Evolutionary conservation across 352 stramenopile genomes (phyloP).

Genomic region (Phytopythium cucurbitacearum): DNA sequence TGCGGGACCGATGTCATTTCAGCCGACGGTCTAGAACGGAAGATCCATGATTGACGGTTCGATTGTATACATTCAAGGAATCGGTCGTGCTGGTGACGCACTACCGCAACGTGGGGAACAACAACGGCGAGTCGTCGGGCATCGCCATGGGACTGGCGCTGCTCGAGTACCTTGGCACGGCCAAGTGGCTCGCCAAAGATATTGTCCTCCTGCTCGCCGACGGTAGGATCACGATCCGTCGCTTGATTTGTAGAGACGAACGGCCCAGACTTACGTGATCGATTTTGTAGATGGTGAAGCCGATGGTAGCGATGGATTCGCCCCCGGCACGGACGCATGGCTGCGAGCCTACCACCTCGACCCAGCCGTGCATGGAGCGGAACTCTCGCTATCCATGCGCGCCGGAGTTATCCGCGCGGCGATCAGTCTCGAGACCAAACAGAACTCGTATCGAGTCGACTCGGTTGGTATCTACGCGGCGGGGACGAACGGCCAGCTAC

Average conservation of each 20-base stretch:
- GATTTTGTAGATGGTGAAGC: conserved; percentile 41
- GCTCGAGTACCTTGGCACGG: conserved; percentile 49
- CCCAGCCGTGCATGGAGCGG: conserved; percentile 16
- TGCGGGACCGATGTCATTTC: conserved; percentile 1
- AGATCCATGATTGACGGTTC: neutral
- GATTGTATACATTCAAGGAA: conserved; percentile 16
- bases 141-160: conserved; percentile 55
- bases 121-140: conserved; percentile 42
- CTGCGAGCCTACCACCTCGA: conserved; percentile 68
- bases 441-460: conserved; percentile 15
- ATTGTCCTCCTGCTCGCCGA: conserved; percentile 76
- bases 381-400: conserved; percentile 47
- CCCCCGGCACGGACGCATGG: conserved; percentile 66
- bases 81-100: conserved; percentile 69
- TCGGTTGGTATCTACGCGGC: conserved; percentile 56
- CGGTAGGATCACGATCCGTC: conserved; percentile 21
- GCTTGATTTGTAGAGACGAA: neutral
- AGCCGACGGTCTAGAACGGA: neutral
- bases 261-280: neutral
- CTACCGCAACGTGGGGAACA: conserved; percentile 48
- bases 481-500: conserved; percentile 80
- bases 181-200: conserved; percentile 81
- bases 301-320: conserved; percentile 58
- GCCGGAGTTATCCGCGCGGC: conserved; percentile 76
- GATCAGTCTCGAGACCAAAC: conserved; percentile 63